Percentiles rank a stretch among this genome's conserved stretches.
Conservation (phyloP, 23 red algal species). For the Cyanidioschyzon merolae region DNA sequence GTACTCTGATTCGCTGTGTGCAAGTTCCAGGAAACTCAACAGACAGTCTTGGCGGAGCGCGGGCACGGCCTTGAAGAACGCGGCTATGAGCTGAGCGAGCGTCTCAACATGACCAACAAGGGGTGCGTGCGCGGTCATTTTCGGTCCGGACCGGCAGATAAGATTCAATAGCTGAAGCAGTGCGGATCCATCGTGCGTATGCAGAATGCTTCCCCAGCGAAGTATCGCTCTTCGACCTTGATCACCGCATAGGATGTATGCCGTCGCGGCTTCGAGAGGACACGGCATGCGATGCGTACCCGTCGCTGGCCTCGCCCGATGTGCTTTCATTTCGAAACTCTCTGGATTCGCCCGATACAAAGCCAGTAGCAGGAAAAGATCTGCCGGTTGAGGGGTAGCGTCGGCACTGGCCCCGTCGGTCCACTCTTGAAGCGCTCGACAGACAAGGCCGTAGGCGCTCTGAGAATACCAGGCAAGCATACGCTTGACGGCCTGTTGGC, state of each 20-base stretch:
- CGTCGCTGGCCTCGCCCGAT: background rate
- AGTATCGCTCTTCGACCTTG: background rate
- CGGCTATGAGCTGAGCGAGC: background rate
- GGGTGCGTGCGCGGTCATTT: background rate
- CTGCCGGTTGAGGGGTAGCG: background rate
- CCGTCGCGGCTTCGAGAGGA: background rate
- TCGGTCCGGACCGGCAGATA: background rate
- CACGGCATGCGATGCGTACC: background rate
- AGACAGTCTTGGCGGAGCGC: background rate
- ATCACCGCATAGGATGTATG: background rate
- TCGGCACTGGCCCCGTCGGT: background rate
- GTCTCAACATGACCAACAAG: background rate
- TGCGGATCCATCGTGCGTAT: background rate
- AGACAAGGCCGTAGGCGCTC: background rate
- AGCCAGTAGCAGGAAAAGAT: background rate
- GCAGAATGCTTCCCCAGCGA: background rate
- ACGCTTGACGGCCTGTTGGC: background rate
- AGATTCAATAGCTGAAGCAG: background rate
- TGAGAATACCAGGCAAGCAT: background rate
- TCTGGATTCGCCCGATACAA: background rate
- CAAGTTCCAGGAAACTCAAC: background rate
- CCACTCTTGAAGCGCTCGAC: background rate
- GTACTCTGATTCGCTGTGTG: background rate
- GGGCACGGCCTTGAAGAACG: background rate
- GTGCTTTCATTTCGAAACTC: background rate